phyloP scores from a whole-genome alignment of 345 rosid genomes.

The Salix suchowensis region DNA sequence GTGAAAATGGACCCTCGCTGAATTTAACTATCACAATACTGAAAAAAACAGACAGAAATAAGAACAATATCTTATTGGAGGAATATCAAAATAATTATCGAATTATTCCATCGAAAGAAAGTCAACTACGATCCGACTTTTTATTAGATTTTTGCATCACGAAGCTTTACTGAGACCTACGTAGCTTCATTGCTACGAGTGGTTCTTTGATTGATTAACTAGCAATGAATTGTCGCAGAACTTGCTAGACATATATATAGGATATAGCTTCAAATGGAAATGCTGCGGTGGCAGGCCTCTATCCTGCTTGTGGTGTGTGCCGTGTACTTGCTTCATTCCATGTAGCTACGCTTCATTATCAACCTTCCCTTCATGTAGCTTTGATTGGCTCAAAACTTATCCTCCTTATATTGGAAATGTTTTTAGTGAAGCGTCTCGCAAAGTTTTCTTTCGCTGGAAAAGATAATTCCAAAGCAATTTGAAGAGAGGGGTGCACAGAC shows the following conservation, averaged over 20 bases:
- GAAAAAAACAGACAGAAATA: neutral
- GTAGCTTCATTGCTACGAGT: neutral
- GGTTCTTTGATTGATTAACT: neutral
- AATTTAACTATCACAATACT: neutral
- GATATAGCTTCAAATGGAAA: no score
- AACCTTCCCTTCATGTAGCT: no score
- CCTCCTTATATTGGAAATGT: neutral
- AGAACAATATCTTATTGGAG: neutral
- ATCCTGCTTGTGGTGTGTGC: no score
- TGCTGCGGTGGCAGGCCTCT: no score
- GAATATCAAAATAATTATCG: neutral
- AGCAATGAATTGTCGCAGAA: neutral
- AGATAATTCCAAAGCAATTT: neutral
- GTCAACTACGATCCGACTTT: neutral
- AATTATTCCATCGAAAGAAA: neutral
- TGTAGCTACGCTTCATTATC: no score
- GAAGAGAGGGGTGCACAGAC: neutral
- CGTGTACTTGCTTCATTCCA: no score
- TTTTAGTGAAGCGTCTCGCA: neutral
- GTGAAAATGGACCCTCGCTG: neutral
- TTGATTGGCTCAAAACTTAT: constrained; percentile 2
- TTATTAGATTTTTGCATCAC: neutral
- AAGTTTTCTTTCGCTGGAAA: neutral
- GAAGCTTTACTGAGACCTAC: neutral
- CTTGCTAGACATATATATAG: neutral